Percentiles rank a stretch among this genome's conserved stretches.
Evolutionary conservation across 345 rosid species (phyloP).

Genomic region (Camelina laxa): DNA sequence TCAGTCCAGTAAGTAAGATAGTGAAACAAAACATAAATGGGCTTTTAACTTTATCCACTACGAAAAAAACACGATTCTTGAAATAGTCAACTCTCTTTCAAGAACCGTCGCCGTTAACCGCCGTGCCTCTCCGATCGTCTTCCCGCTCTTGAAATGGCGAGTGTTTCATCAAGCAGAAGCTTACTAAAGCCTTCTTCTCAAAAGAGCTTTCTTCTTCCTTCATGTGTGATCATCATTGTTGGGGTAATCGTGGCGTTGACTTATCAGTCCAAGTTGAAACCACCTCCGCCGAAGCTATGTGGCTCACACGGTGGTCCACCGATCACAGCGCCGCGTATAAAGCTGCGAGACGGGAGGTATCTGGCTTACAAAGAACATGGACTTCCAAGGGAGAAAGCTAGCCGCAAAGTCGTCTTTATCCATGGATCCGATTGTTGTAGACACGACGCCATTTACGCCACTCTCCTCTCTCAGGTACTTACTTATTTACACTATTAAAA

Average conservation of each 20-base stretch:
- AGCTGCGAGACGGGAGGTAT: constrained; percentile 61
- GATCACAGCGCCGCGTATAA: constrained; percentile 57
- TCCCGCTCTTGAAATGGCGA: neutral
- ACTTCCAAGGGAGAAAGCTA: constrained; percentile 52
- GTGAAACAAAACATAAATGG: neutral
- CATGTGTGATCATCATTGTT: constrained; percentile 23
- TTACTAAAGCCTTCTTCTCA: neutral
- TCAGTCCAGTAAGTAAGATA: neutral
- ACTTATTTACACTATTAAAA: neutral
- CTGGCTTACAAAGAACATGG: constrained; percentile 64
- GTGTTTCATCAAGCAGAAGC: neutral
- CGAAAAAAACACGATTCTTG: neutral
- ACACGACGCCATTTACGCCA: constrained; percentile 45
- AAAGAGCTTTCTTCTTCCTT: neutral
- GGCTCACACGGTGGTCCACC: constrained; percentile 54
- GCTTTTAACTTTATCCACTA: neutral
- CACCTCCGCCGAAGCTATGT: constrained; percentile 51
- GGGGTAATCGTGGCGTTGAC: constrained; percentile 44
- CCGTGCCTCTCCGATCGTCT: neutral
- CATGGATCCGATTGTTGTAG: constrained; percentile 55
- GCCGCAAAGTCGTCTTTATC: constrained; percentile 48
- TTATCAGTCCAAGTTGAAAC: constrained; percentile 49
- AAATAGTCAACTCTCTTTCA: neutral
- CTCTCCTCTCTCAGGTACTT: constrained; percentile 50
- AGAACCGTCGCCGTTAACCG: neutral